Evolutionary conservation across 2,329 filamentous ascomycete genomes (phyloP).

Genomic region (Sporothrix luriei): DNA sequence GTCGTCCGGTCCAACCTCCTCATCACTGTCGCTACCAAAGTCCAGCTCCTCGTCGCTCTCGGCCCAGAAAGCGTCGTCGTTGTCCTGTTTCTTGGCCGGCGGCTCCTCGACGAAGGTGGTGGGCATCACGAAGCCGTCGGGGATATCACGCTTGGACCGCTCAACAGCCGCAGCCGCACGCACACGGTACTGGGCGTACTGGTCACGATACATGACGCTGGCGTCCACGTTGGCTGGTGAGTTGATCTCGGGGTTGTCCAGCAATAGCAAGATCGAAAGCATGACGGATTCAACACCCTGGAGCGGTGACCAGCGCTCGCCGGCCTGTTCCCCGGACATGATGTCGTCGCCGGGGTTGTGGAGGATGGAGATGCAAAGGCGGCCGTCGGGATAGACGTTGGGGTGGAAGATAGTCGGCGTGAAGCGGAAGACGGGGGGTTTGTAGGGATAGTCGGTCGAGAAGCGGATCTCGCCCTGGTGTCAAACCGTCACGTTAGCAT

Average conservation of each 20-base stretch:
- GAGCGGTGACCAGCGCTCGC: constrained; percentile 90
- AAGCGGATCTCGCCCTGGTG: constrained; percentile 79
- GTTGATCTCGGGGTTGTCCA: constrained; percentile 91
- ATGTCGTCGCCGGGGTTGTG: constrained; percentile 89
- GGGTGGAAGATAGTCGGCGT: constrained; percentile 78
- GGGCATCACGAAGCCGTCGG: constrained; percentile 78
- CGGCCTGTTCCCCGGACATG: constrained; percentile 86
- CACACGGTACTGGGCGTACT: constrained; percentile 68
- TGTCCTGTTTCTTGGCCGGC: constrained; percentile 63
- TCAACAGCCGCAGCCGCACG: constrained; percentile 71
- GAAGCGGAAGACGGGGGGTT: constrained; percentile 88
- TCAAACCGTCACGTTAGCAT: neutral
- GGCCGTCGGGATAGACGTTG: constrained; percentile 89
- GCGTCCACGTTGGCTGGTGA: constrained; percentile 96
- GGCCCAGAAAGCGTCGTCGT: constrained; percentile 81
- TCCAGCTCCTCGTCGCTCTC: constrained; percentile 76
- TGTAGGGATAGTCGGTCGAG: constrained; percentile 83
- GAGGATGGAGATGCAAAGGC: constrained; percentile 94
- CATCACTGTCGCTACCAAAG: constrained; percentile 70
- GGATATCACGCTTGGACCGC: constrained; percentile 76
- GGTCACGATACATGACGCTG: constrained; percentile 78
- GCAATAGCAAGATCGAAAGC: constrained; percentile 84
- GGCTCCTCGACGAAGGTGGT: constrained; percentile 66
- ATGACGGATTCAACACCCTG: constrained; percentile 94
- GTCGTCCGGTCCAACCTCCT: constrained; percentile 62